These are phyloP conservation scores for Diaporthe capsici DNA, from an alignment of 2,329 filamentous ascomycete species.

Conservation along the genomic window DNA sequence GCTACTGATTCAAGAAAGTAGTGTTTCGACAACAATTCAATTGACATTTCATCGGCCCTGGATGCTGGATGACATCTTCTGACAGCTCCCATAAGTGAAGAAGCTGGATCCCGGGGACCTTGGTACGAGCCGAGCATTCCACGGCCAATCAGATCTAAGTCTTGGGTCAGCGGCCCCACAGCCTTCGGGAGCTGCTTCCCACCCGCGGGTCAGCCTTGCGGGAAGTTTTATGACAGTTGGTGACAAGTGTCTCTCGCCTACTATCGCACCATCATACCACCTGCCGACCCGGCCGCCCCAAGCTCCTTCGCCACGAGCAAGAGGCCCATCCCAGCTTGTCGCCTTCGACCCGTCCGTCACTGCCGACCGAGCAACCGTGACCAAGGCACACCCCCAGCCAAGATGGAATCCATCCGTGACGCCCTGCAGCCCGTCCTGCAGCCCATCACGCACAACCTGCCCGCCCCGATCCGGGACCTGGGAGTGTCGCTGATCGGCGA, in stretches of 20 bases:
- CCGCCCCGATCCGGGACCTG: conserved; percentile 79
- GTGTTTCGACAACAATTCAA: too few relatives aligned
- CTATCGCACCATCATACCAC: conserved; percentile 9
- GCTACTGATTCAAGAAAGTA: background rate
- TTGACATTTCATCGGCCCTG: background rate
- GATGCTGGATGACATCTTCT: background rate
- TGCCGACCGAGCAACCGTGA: background rate
- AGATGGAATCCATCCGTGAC: conserved; percentile 74
- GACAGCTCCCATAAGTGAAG: background rate
- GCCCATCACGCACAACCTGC: conserved; percentile 81
- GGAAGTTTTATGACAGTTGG: conserved; percentile 1
- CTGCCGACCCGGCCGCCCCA: background rate
- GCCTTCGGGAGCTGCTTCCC: background rate
- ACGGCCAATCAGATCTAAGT: background rate
- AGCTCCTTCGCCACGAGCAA: background rate
- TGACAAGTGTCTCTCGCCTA: background rate
- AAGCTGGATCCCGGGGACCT: background rate
- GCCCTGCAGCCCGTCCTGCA: conserved; percentile 77
- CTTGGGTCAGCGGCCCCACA: conserved; percentile 17
- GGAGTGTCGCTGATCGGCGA: conserved; percentile 85
- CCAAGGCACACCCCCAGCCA: conserved; percentile 14
- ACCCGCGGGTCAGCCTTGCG: background rate
- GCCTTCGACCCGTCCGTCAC: background rate
- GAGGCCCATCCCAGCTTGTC: background rate
- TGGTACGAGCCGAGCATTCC: background rate